These are phyloP conservation scores for Oxytropis ochrocephala DNA, from an alignment of 306 rosid genomes.

Conservation along the genomic window DNA sequence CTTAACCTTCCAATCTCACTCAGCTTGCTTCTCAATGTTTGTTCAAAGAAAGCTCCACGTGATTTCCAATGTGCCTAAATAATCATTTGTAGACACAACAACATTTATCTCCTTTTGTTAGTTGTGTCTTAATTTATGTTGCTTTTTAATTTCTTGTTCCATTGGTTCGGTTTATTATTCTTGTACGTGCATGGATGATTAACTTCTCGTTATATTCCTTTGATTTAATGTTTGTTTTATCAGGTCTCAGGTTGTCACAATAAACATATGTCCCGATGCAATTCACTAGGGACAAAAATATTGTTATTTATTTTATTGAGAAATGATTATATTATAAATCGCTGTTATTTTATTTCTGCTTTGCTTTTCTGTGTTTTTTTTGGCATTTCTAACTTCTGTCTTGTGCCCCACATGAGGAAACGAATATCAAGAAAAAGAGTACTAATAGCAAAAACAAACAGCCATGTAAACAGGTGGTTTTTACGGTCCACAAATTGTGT, in stretches of 20 bases:
- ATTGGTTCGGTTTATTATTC: neutral
- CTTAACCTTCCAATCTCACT: constrained; percentile 63
- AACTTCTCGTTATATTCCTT: constrained; percentile 4
- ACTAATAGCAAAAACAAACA: neutral
- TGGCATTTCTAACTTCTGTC: neutral
- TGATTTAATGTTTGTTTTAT: neutral
- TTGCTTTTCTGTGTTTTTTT: neutral
- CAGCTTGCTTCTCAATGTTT: constrained; percentile 64
- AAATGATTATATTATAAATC: neutral
- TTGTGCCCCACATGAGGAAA: neutral
- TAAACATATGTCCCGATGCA: neutral
- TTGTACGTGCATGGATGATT: neutral
- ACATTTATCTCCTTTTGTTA: neutral
- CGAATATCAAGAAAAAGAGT: neutral
- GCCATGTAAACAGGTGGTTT: neutral
- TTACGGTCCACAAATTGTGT: too few relatives aligned
- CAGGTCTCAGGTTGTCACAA: neutral
- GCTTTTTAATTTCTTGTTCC: neutral
- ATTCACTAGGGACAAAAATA: neutral
- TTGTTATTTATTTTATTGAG: neutral
- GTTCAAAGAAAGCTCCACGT: constrained; percentile 36
- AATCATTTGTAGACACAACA: neutral
- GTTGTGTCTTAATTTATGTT: neutral
- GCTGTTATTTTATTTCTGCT: neutral
- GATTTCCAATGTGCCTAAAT: constrained; percentile 44